Conservation (phyloP, 2,329 filamentous ascomycete species). For the Verticillium isaacii region DNA sequence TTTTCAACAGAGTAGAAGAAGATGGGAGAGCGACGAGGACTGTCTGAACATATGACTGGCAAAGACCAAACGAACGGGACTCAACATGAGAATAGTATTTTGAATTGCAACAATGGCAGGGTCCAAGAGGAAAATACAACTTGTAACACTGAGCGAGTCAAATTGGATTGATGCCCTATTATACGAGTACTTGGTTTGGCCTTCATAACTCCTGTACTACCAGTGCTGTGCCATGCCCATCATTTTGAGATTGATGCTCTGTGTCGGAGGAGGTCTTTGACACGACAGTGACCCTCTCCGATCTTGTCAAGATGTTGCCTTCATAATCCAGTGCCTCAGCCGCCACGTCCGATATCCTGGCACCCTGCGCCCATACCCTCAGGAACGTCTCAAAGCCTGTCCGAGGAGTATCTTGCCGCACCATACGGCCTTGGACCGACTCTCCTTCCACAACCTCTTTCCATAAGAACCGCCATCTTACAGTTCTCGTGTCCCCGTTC, state of each 20-base stretch:
- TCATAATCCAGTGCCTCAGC: not conserved
- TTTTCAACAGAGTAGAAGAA: not conserved
- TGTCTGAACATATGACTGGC: no score
- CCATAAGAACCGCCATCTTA: slow-evolving; percentile 21
- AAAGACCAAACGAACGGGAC: not conserved
- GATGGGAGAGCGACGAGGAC: no score
- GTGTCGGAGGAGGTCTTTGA: no score
- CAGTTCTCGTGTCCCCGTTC: slow-evolving; percentile 30
- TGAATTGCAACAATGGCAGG: no score
- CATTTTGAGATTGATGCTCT: not conserved
- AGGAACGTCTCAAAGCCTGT: slow-evolving; percentile 10
- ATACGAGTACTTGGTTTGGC: no score
- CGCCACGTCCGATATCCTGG: not conserved
- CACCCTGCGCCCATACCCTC: not conserved
- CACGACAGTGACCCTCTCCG: not conserved
- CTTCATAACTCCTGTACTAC: not conserved
- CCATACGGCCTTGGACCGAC: not conserved
- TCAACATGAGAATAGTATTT: no score
- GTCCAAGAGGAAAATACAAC: no score
- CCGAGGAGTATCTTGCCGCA: slow-evolving; percentile 2
- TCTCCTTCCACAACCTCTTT: slow-evolving; percentile 10
- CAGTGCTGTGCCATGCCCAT: not conserved
- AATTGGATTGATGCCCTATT: no score
- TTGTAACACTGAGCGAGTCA: no score
- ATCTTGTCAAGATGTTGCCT: not conserved